Conservation (phyloP, 129 eudicot species). For the Silybum marianum region DNA sequence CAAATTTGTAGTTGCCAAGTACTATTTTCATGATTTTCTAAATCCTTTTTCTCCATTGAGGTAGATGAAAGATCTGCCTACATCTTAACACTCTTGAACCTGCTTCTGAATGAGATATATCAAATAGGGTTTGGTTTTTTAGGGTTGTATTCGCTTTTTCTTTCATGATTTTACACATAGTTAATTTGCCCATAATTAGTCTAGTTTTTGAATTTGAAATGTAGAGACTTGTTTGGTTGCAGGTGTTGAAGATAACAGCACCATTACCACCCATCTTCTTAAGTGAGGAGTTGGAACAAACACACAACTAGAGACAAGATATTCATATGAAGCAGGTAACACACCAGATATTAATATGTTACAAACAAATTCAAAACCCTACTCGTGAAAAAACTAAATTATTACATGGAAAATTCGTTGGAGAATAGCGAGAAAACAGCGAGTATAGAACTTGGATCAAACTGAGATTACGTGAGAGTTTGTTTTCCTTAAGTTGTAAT, state of each 20-base stretch:
- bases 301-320: background rate
- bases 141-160: background rate
- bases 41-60: background rate
- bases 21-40: background rate
- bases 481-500: background rate
- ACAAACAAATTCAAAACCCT: background rate
- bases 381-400: background rate
- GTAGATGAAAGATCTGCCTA: background rate
- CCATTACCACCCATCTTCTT: conserved; percentile 24
- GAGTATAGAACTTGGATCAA: background rate
- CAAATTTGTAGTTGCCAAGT: too few relatives aligned
- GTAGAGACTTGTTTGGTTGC: background rate
- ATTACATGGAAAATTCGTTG: background rate
- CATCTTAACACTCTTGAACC: background rate
- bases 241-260: conserved; percentile 35
- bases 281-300: conserved; percentile 19
- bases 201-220: background rate
- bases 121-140: background rate
- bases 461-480: background rate
- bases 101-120: background rate
- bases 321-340: background rate
- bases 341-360: background rate
- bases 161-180: background rate
- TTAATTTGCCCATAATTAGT: background rate
- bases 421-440: background rate